A percentile compares a stretch with the other conserved stretches of the same genome.
Evolutionary conservation across 108 stramenopile species (phyloP).

Genomic region (Fragilaria crotonensis): DNA sequence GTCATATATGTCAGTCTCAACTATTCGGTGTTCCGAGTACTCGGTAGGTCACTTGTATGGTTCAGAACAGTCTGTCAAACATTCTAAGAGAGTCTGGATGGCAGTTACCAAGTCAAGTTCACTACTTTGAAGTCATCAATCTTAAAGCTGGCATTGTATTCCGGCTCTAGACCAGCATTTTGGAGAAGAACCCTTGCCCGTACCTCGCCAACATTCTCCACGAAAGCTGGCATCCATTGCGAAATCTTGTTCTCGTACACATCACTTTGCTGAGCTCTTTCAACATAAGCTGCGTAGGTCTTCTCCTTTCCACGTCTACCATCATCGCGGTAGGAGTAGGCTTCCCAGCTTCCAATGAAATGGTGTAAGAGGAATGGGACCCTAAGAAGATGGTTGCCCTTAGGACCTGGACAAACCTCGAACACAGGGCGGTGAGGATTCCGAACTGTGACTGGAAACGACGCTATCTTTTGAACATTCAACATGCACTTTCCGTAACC

Average conservation of each 20-base stretch:
- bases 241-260: background rate
- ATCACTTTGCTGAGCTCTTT: background rate
- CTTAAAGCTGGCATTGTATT: no score
- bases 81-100: no score
- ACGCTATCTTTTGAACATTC: background rate
- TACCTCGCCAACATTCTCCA: background rate
- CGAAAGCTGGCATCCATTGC: background rate
- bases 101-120: no score
- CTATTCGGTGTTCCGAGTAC: no score
- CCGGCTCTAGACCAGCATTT: background rate
- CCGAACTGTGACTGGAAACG: background rate
- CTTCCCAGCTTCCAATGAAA: background rate
- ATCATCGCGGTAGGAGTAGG: background rate
- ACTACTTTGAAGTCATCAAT: no score
- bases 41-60: no score
- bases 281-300: background rate
- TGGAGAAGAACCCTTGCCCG: background rate
- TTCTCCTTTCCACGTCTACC: background rate
- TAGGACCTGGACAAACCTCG: background rate
- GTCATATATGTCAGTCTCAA: no score
- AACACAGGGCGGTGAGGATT: background rate
- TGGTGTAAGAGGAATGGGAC: background rate
- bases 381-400: background rate
- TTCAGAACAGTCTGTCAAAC: no score
- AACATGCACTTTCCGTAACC: background rate